Conservation (phyloP, 257 asterid genomes). For the Orobanche coerulescens region DNA sequence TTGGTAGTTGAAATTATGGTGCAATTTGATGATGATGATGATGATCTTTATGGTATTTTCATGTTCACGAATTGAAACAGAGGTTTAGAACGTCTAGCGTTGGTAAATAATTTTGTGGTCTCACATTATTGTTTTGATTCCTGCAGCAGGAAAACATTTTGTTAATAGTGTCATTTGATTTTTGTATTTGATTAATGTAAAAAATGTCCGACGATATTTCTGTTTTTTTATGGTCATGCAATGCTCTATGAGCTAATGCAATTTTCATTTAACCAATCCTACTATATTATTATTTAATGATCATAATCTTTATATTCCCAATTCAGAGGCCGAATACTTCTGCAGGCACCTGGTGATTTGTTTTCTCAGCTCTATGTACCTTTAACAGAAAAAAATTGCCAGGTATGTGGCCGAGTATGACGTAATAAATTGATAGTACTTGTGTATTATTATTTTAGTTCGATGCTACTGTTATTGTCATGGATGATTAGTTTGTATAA, state of each 20-base stretch:
- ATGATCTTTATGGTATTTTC: not conserved
- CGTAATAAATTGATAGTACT: not conserved
- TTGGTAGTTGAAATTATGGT: too few relatives aligned
- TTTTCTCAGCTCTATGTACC: conserved; percentile 43
- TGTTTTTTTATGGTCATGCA: conserved; percentile 3
- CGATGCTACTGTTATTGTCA: not conserved
- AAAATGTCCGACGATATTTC: not conserved
- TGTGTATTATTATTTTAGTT: not conserved
- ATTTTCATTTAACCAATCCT: not conserved
- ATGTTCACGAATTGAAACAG: not conserved
- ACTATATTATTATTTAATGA: not conserved
- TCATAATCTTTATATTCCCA: conserved; percentile 17
- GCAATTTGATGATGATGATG: too few relatives aligned
- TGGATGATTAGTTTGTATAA: not conserved
- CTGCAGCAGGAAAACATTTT: too few relatives aligned
- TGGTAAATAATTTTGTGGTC: not conserved
- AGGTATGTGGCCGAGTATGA: conserved; percentile 28
- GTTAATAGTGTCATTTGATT: too few relatives aligned
- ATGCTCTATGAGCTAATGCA: not conserved
- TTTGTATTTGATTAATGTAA: too few relatives aligned
- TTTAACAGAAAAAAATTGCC: conserved; percentile 31
- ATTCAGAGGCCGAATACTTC: conserved; percentile 33
- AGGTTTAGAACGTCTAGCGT: not conserved
- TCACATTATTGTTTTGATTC: not conserved
- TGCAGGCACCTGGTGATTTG: conserved; percentile 26